Evolutionary conservation across 2,329 filamentous ascomycete species (phyloP), one percentile per base, ranked within the genome.

Genomic region (Neurospora sp.): DNA sequence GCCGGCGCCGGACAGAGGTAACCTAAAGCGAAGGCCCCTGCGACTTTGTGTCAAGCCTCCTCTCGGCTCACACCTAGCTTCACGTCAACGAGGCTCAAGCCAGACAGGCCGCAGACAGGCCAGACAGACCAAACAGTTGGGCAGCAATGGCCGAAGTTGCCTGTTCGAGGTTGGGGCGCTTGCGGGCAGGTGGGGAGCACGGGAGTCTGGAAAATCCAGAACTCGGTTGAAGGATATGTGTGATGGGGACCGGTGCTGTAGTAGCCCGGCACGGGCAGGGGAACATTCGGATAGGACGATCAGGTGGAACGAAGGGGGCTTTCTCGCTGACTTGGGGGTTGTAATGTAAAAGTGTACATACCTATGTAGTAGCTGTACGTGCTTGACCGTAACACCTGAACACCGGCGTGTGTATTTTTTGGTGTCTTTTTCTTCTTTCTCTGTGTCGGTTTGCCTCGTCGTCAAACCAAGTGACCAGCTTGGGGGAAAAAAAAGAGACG

Each of bases 121-220:
- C 69, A 70, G 67, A 71, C 68, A 69, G 68, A 43, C 52, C 66
- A 46, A 67, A 38, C 66, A 71, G 73, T 76, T 74, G 75, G 75
- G 75, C 75, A 76, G 74, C 75, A 75, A 75, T 70, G 66, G 66
- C 58, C 66, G 38, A 46, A 66, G 67, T 67, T 67, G 66, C 68
- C 70, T 42, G 38, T 62, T 70, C 42, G 68, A 40, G 52, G 68
- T 66, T 69, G 43, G 66, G 70, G 67, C 39, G 68, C 62, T 70
- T 66, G 70, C 62, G 69, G 68, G 67, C 46, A 62, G 71, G 73
- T 70, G 72, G 72, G 70, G 72, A 74, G 69, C 39, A 52, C 46
- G 58, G n/a, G 33, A 67, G 68, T 66, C 52, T 62, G 58, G 68
- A 66, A 69, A 69, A 40, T 68, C 68, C 67, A 73, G 43, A 69